Conservation (phyloP, 352 stramenopile genomes). For the Phytophthora pluvialis region DNA sequence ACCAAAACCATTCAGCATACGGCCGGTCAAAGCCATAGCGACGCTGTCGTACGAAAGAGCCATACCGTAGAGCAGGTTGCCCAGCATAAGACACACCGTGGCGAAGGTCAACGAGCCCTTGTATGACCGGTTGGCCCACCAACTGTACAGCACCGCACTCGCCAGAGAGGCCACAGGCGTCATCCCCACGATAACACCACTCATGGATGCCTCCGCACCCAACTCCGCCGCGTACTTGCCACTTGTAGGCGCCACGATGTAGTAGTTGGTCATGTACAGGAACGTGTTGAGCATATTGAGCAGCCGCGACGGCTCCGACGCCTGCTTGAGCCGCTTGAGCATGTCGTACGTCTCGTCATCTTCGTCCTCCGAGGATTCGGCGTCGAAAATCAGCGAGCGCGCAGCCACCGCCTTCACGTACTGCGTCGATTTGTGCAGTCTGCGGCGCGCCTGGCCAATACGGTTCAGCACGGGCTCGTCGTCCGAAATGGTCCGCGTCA, state of each 20-base stretch:
- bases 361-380: conserved; percentile 84
- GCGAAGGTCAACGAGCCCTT: conserved; percentile 86
- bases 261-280: conserved; percentile 99
- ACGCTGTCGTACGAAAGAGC: conserved; percentile 84
- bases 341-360: conserved; percentile 70
- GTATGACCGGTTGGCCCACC: conserved; percentile 93
- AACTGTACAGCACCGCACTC: conserved; percentile 94
- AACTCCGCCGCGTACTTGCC: conserved; percentile 92
- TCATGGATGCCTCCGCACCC: conserved; percentile 89
- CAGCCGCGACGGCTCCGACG: conserved; percentile 72
- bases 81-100: conserved; percentile 80
- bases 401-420: conserved; percentile 88
- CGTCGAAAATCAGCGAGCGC: conserved; percentile 83
- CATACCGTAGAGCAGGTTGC: conserved; percentile 90
- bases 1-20: conserved; percentile 94
- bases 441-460: conserved; percentile 67
- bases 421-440: conserved; percentile 82
- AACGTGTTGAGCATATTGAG: conserved; percentile 96
- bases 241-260: conserved; percentile 96
- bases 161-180: conserved; percentile 95
- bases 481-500: conserved; percentile 72
- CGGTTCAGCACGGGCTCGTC: conserved; percentile 78
- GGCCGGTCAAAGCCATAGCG: conserved; percentile 89
- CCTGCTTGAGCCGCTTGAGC: conserved; percentile 54
- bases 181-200: conserved; percentile 96